Evolutionary conservation across 139 green algal genomes (phyloP), one percentile per base, ranked within the genome.

Genomic region (Marvania coccoides): DNA sequence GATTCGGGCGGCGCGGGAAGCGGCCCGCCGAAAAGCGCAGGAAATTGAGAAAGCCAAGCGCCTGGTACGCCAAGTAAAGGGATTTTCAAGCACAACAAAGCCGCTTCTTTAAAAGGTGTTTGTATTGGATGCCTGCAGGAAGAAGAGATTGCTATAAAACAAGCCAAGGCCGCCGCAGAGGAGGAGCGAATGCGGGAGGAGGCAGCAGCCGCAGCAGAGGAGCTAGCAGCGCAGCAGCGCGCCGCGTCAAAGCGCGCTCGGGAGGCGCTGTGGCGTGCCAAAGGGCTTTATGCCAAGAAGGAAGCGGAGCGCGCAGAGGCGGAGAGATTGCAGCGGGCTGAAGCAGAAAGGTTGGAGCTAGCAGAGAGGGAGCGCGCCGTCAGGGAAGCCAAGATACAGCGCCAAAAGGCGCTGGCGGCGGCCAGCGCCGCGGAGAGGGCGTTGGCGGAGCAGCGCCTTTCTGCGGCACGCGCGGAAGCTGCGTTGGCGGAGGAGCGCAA

Each of bases 221-320:
- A 46, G 57, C 35, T 71, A 83, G 55, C 87, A 94, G 72, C 69
- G 78, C 2, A 79, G 91, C 47, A 58, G 87, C 0, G 87, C 92
- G 77, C 61, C 88, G 62, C 63, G 77, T 6, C 14, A 13, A 46
- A 29, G 57, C 26, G 24, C 24, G 57, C 57, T 26, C 4, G 4
- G 5, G n/a, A 5, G 37, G 5, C 13, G 6, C 26, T 51, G 12
- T n/a, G n/a, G n/a, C n/a, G n/a, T n/a, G n/a, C n/a, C n/a, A n/a
- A n/a, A n/a, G n/a, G n/a, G n/a, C n/a, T n/a, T n/a, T n/a, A n/a
- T n/a, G n/a, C n/a, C n/a, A 8, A 64, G 15, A 51, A 8, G 9
- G 23, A 6, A 51, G 55, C 55, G 14, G 15, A 19, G 23, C 36
- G 6, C 15, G 6, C 36, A 47, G 6, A 63, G 30, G 55, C 26